Evolutionary conservation across 768 basidiomycete species (phyloP), one percentile per base, ranked within the genome.

Genomic region (Serendipita vermifera): DNA sequence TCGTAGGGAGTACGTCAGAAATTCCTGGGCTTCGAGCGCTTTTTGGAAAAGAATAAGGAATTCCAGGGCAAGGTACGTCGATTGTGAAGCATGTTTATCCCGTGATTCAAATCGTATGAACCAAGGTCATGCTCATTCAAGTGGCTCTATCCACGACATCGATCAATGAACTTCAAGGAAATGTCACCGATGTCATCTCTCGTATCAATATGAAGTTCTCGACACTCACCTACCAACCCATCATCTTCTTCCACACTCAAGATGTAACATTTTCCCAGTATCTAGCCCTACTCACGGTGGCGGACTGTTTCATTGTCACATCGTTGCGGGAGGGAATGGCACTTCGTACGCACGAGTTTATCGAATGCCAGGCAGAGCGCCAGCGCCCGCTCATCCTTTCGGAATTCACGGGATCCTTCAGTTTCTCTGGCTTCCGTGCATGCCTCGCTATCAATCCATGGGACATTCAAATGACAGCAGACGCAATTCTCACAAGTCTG

Each of bases 301-400:
- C 85, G 3, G 89, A 91, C 66, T 51, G 46, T 36, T 91, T 92
- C 69, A 72, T 90, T 60, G 83, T 88, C 20, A 85, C 86, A 3
- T 85, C 83, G 65, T 70, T 92, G 67, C 73, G 89, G 2, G 89
- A 92, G 67, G 89, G 89, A 0, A 91, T 92, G 89, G 87, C 87
- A 7, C 68, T 90, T 53, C 73, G 83, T 41, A 82, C 83, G 1
- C 86, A 88, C 64, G 86, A 89, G 66, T 89, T 79, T 64, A 86
- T 92, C 9, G 85, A 87, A 66, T 90, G 87, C 63, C 89, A 90
- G 65, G 83, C 86, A 63, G 80, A 66, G 55, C 64, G 75, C 54
- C 74, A 77, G 59, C 71, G 87, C 54, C 83, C 85, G 0, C 75
- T 91, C 29, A 81, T 91, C 59, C 65, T 90, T 60, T 7, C 56